Conservation (phyloP, 2,329 filamentous ascomycete species). For the Tolypocladium sp. region DNA sequence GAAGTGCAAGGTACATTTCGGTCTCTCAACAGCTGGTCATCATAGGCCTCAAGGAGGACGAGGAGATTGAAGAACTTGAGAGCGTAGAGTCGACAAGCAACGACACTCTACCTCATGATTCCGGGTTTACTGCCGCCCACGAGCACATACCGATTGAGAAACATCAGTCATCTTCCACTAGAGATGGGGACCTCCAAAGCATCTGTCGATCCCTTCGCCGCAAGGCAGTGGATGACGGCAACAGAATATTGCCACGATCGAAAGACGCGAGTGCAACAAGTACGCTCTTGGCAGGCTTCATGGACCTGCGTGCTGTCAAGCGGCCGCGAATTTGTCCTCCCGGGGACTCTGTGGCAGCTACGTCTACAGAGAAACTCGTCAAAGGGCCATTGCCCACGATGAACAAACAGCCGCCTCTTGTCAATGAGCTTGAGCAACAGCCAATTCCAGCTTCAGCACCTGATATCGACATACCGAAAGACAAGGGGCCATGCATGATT, state of each 20-base stretch:
- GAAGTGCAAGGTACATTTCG: slow-evolving; percentile 10
- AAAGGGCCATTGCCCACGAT: background rate
- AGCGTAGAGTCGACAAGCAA: no score
- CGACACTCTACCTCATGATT: background rate
- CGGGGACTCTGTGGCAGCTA: background rate
- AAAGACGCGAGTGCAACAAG: slow-evolving; percentile 13
- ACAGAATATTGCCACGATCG: slow-evolving; percentile 6
- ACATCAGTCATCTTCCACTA: background rate
- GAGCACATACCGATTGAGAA: background rate
- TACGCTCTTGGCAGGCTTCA: slow-evolving; percentile 19
- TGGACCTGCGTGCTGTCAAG: slow-evolving; percentile 20
- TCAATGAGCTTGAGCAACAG: background rate
- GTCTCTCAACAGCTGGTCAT: slow-evolving; percentile 1
- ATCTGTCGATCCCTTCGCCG: background rate
- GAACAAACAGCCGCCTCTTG: background rate
- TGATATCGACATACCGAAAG: slow-evolving; percentile 4
- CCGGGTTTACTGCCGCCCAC: background rate
- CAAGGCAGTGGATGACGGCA: background rate
- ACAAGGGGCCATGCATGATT: slow-evolving; percentile 33
- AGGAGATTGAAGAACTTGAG: slow-evolving; percentile 10
- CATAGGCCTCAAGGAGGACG: slow-evolving; percentile 8
- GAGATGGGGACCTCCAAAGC: background rate
- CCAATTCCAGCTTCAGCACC: slow-evolving; percentile 8
- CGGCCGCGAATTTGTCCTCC: slow-evolving; percentile 6
- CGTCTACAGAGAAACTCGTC: background rate